Evolutionary conservation across 179 eudicot species (phyloP).

Genomic region (Corrigiola litoralis): DNA sequence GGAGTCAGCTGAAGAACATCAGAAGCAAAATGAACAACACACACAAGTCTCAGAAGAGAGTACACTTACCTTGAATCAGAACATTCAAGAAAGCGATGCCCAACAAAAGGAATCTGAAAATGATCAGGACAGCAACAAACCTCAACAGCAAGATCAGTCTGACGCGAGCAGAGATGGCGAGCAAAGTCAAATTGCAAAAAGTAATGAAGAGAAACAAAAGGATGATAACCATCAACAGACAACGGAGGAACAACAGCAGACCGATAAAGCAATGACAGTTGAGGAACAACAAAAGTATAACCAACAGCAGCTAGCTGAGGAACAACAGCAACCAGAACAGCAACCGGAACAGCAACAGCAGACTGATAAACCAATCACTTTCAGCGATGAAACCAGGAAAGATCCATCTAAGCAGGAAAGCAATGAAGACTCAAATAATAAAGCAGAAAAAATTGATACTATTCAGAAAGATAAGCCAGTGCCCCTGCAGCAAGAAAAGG

Average conservation of each 20-base stretch:
- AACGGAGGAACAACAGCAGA: slow-evolving; percentile 8
- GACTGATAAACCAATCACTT: slow-evolving; percentile 27
- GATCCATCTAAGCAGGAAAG: slow-evolving; percentile 24
- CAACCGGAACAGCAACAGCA: slow-evolving; percentile 29
- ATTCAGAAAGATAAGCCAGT: slow-evolving; percentile 20
- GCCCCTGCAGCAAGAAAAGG: slow-evolving; percentile 20
- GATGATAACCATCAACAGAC: slow-evolving; percentile 15
- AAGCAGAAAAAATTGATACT: slow-evolving; percentile 26
- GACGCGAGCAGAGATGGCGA: slow-evolving; percentile 16
- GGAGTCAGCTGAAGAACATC: slow-evolving; percentile 28
- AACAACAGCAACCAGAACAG: slow-evolving; percentile 22
- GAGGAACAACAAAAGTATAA: slow-evolving; percentile 21
- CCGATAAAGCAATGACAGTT: slow-evolving; percentile 9
- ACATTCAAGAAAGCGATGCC: slow-evolving; percentile 17
- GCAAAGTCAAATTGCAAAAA: slow-evolving; percentile 9
- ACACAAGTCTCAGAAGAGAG: slow-evolving; percentile 45
- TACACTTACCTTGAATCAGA: slow-evolving; percentile 21
- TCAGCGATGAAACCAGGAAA: slow-evolving; percentile 34
- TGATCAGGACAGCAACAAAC: slow-evolving; percentile 13
- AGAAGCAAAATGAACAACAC: slow-evolving; percentile 26
- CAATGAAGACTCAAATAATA: slow-evolving; percentile 25
- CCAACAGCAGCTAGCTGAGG: slow-evolving; percentile 20
- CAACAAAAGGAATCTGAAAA: slow-evolving; percentile 7
- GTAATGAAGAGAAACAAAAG: slow-evolving; percentile 12
- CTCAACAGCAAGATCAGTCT: slow-evolving; percentile 20